phyloP scores from a whole-genome alignment of 1,139 yeast genomes.

The Diutina mesorugosa region DNA sequence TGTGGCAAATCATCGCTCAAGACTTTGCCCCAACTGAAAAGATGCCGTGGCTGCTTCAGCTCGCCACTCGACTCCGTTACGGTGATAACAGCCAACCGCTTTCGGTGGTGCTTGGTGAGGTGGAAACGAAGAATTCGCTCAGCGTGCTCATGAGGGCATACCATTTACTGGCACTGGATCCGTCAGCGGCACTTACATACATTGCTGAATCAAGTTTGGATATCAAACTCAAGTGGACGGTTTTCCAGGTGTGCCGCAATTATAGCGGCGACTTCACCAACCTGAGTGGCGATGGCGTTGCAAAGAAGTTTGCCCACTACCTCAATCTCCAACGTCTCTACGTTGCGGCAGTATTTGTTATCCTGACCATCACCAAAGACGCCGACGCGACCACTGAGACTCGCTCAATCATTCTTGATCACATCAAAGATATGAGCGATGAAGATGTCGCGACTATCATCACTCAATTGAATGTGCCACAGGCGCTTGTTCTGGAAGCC shows the following conservation, averaged over 20 bases:
- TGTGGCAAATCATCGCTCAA: background rate
- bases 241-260: background rate
- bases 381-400: background rate
- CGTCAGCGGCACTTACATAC: background rate
- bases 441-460: background rate
- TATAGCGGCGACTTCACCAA: background rate
- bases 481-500: background rate
- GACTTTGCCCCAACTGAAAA: background rate
- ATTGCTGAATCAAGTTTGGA: background rate
- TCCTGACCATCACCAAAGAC: conserved; percentile 1
- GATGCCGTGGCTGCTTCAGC: conserved; percentile 1
- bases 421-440: background rate
- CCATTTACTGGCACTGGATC: background rate
- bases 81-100: background rate
- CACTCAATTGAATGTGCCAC: background rate
- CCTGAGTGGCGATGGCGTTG: background rate
- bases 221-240: background rate
- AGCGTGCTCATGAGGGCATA: background rate
- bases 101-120: background rate
- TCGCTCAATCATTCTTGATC: background rate
- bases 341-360: background rate
- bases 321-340: background rate
- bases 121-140: background rate
- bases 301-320: background rate
- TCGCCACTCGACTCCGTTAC: background rate